phyloP scores from a whole-genome alignment of 345 rosid species.

The Acer negundo region DNA sequence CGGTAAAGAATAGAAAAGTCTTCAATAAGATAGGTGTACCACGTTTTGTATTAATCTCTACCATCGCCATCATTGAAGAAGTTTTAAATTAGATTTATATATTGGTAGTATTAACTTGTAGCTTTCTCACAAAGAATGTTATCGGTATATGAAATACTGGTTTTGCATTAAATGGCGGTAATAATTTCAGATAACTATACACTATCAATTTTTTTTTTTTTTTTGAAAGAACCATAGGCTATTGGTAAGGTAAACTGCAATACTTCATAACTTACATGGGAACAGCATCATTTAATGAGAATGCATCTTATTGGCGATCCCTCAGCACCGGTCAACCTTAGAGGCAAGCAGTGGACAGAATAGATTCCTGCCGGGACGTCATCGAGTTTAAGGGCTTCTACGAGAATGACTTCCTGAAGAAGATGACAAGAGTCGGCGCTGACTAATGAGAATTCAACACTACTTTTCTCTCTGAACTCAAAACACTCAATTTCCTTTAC shows the following conservation, averaged over 20 bases:
- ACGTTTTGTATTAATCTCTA: too few species aligned
- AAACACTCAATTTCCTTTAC: too few species aligned
- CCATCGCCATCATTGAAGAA: background rate
- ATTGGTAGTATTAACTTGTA: background rate
- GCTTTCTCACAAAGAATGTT: background rate
- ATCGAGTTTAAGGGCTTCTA: conserved; percentile 71
- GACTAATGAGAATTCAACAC: background rate
- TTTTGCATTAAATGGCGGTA: background rate
- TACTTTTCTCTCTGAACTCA: background rate
- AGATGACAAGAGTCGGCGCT: background rate
- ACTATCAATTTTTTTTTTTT: background rate
- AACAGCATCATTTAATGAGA: conserved; percentile 55
- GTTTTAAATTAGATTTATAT: background rate
- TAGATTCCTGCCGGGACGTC: conserved; percentile 58
- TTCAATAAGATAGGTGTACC: background rate
- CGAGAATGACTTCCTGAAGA: conserved; percentile 58
- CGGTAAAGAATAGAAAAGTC: background rate
- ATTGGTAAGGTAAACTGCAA: background rate
- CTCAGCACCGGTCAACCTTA: conserved; percentile 66
- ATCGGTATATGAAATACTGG: background rate
- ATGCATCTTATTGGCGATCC: conserved; percentile 77
- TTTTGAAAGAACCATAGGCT: too few species aligned
- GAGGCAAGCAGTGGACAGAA: conserved; percentile 69
- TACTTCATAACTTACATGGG: conserved; percentile 2
- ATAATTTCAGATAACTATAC: background rate